Evolutionary conservation across 768 basidiomycete genomes (phyloP).

Genomic region (Lentinula aciculospora): DNA sequence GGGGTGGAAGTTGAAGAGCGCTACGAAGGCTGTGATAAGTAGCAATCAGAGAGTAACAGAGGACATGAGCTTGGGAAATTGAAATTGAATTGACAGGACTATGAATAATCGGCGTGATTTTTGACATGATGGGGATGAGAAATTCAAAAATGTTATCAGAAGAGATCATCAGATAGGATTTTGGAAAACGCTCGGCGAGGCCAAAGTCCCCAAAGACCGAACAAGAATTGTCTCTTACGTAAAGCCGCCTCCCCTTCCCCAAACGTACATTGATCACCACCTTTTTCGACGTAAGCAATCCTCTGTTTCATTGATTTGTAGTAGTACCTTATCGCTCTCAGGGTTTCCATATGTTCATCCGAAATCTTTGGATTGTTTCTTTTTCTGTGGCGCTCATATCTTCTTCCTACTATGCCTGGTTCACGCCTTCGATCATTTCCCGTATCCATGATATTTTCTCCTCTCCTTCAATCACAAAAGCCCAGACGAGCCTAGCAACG

Average conservation of each 20-base stretch:
- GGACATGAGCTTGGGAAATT: background rate
- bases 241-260: no score
- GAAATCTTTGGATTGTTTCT: background rate
- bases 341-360: background rate
- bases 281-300: no score
- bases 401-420: background rate
- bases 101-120: no score
- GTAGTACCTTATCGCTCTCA: background rate
- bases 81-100: background rate
- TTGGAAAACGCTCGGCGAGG: no score
- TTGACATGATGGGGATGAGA: no score
- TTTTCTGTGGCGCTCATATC: background rate
- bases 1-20: background rate
- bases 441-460: background rate
- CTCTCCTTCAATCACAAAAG: background rate
- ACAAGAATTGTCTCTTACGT: no score
- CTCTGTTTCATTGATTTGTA: background rate
- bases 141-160: no score
- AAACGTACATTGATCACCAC: no score
- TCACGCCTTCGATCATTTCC: background rate
- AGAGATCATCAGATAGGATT: no score
- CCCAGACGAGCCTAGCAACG: background rate
- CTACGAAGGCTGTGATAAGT: background rate
- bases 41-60: background rate
- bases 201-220: no score